Evolutionary conservation across 116 monocot species (phyloP).

Genomic region (Phalaenopsis hybrid): DNA sequence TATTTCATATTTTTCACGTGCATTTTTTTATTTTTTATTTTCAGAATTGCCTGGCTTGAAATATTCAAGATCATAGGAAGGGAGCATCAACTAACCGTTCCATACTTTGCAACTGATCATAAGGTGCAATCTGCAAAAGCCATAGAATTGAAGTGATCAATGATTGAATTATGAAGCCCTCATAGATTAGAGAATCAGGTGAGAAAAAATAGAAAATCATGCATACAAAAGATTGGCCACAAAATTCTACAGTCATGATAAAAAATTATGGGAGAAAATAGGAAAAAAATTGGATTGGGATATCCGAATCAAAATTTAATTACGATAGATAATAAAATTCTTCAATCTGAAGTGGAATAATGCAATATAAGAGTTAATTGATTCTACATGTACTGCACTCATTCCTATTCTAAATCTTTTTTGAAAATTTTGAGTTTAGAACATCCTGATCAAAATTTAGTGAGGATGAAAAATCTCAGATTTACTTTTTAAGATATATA

Average conservation of each 20-base stretch:
- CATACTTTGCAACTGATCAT: slow-evolving; percentile 88
- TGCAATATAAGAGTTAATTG: not conserved
- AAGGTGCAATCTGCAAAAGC: slow-evolving; percentile 83
- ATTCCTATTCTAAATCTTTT: not conserved
- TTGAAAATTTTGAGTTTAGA: not conserved
- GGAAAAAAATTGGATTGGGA: not conserved
- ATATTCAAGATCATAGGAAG: slow-evolving; percentile 2
- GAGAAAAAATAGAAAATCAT: too few relatives aligned
- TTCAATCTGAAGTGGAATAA: too few relatives aligned
- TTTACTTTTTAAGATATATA: too few relatives aligned
- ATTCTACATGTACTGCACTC: not conserved
- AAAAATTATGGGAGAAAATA: not conserved
- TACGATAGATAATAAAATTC: too few relatives aligned
- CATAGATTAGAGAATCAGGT: too few relatives aligned
- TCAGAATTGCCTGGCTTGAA: not conserved
- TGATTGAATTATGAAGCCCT: too few relatives aligned
- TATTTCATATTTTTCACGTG: not conserved
- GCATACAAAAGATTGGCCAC: not conserved
- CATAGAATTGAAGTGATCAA: too few relatives aligned
- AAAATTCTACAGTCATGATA: not conserved
- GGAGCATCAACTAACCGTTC: slow-evolving; percentile 70
- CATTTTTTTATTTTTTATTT: not conserved
- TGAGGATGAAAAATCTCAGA: too few relatives aligned
- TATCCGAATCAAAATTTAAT: too few relatives aligned
- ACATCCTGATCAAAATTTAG: not conserved